Conservation (phyloP, 257 asterid species). For the Thymus quinquecostatus region DNA sequence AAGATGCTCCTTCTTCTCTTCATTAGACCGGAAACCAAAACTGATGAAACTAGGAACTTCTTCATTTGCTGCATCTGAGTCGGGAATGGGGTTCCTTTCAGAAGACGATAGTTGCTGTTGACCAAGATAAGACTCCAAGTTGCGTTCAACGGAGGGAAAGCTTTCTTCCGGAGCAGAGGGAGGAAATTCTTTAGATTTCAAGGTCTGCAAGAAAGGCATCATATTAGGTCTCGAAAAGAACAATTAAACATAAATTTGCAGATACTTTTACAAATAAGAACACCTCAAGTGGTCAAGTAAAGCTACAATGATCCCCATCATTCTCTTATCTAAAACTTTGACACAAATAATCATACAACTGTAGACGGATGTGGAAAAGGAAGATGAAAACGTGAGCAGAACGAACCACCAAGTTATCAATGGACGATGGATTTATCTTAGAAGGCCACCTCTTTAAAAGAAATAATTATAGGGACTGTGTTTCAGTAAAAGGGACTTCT, state of each 20-base stretch:
- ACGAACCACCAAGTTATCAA: conserved; percentile 1
- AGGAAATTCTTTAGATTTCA: conserved; percentile 63
- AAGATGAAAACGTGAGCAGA: not conserved
- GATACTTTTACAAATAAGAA: not conserved
- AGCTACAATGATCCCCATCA: conserved; percentile 5
- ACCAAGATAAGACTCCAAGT: conserved; percentile 64
- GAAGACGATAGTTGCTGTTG: conserved; percentile 59
- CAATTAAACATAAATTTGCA: not conserved
- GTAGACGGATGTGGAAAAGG: not conserved
- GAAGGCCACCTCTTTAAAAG: not conserved
- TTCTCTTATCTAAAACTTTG: not conserved
- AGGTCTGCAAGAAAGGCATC: conserved; percentile 46
- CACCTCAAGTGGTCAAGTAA: not conserved
- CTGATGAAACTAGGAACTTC: conserved; percentile 41
- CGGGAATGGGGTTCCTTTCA: conserved; percentile 65
- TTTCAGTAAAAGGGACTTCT: not conserved
- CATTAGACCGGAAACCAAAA: conserved; percentile 56
- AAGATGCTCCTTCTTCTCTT: conserved; percentile 75
- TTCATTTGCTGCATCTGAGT: conserved; percentile 42
- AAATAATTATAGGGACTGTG: not conserved
- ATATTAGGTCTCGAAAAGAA: conserved; percentile 24
- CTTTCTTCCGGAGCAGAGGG: conserved; percentile 44
- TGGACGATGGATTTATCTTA: not conserved
- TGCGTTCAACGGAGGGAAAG: conserved; percentile 39
- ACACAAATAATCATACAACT: not conserved